A percentile compares a stretch with the other conserved stretches of the same genome.
Evolutionary conservation across 2,329 filamentous ascomycete genomes (phyloP).

Genomic region (Davidsoniella virescens): DNA sequence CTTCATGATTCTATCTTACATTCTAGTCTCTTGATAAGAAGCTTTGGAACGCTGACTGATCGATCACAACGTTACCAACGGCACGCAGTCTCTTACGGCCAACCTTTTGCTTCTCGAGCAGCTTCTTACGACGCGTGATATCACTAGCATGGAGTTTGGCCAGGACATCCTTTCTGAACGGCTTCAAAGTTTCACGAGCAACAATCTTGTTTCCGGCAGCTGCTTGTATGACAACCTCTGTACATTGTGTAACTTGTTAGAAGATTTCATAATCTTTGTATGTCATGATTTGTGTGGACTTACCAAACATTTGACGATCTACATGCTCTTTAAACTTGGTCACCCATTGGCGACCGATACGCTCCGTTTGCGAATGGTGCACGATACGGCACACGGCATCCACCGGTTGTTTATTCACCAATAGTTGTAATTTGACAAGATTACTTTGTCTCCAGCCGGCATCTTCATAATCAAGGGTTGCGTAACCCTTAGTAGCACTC

Average conservation of each 20-base stretch:
- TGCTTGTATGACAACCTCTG: constrained; percentile 85
- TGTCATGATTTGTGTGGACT: constrained; percentile 13
- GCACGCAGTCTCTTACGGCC: constrained; percentile 74
- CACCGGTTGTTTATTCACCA: constrained; percentile 86
- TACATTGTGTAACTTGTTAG: constrained; percentile 1
- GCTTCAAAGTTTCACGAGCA: constrained; percentile 87
- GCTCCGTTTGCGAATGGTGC: constrained; percentile 64
- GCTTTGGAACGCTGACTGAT: constrained; percentile 86
- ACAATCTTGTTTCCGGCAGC: constrained; percentile 68
- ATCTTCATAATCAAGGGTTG: constrained; percentile 92
- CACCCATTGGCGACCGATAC: constrained; percentile 76
- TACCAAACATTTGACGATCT: constrained; percentile 78
- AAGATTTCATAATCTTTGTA: background rate
- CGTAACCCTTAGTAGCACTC: constrained; percentile 84
- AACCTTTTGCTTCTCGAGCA: constrained; percentile 93
- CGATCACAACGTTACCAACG: constrained; percentile 86
- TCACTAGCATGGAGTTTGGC: constrained; percentile 88
- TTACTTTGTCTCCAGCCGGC: constrained; percentile 68
- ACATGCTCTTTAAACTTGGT: constrained; percentile 95
- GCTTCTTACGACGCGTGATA: constrained; percentile 62
- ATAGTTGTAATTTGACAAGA: constrained; percentile 75
- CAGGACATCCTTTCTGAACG: constrained; percentile 88
- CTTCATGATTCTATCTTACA: too few species aligned
- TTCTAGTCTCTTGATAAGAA: constrained; percentile 55
- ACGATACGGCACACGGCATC: constrained; percentile 89